Conservation (phyloP, 2,329 filamentous ascomycete species). For the Nigrograna mackinnonii region DNA sequence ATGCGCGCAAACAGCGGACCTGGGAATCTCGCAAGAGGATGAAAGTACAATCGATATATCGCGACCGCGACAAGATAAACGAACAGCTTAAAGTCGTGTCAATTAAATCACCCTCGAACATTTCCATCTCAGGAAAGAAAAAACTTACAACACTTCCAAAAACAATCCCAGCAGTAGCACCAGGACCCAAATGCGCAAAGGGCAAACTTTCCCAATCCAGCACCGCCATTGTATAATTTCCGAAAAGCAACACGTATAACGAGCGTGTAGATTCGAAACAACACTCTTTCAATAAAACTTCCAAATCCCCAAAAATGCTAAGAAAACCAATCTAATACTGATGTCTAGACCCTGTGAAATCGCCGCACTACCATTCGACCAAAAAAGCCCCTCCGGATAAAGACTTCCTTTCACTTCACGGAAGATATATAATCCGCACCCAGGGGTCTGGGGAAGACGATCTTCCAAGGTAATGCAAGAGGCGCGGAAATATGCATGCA, state of each 20-base stretch:
- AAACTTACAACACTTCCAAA: slow-evolving; percentile 7
- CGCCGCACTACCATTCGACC: no score
- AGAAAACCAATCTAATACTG: no score
- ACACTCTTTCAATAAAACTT: no score
- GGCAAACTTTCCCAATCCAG: slow-evolving; percentile 11
- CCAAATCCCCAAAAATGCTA: no score
- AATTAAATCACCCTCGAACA: background rate
- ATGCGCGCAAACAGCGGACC: slow-evolving; percentile 31
- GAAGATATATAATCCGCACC: no score
- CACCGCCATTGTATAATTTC: slow-evolving; percentile 8
- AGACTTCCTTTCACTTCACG: no score
- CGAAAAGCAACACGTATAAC: no score
- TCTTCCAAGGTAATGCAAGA: background rate
- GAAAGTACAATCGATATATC: slow-evolving; percentile 41
- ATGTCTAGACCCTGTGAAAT: no score
- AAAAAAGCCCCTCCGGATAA: no score
- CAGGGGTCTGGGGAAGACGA: no score
- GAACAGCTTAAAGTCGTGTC: slow-evolving; percentile 3
- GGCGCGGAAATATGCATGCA: slow-evolving; percentile 4
- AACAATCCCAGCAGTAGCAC: slow-evolving; percentile 3
- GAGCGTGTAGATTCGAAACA: no score
- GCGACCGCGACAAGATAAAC: slow-evolving; percentile 4
- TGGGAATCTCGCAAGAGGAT: slow-evolving; percentile 42
- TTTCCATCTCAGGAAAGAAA: background rate
- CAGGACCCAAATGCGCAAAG: slow-evolving; percentile 9